Percentiles rank a stretch among this genome's conserved stretches.
Conservation (phyloP, 352 stramenopile genomes). For the Nothophytophthora sp. region DNA sequence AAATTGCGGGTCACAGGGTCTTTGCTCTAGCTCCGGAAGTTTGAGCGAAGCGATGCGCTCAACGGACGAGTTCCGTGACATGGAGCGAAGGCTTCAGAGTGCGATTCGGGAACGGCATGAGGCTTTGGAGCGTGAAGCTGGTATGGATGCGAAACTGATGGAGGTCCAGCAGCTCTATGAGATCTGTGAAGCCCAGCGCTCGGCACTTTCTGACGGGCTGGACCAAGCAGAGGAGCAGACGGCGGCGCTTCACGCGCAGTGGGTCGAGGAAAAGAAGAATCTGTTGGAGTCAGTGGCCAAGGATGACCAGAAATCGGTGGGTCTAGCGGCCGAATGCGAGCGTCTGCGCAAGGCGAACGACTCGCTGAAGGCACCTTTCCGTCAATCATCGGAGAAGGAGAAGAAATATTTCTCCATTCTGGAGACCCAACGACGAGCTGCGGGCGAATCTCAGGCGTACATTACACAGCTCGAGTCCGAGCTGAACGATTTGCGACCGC, state of each 20-base stretch:
- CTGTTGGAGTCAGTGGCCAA: constrained; percentile 30
- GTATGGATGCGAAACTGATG: constrained; percentile 24
- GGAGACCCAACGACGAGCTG: constrained; percentile 21
- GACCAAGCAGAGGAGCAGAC: constrained; percentile 57
- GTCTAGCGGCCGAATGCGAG: constrained; percentile 37
- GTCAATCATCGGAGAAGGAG: constrained; percentile 33
- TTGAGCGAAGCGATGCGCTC: constrained; percentile 30
- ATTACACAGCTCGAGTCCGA: constrained; percentile 40
- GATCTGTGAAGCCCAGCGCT: constrained; percentile 39
- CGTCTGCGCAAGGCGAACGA: constrained; percentile 44
- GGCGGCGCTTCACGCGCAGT: constrained; percentile 52
- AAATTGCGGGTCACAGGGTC: constrained; percentile 10
- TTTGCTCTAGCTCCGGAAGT: constrained; percentile 19
- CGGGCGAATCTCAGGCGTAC: constrained; percentile 25
- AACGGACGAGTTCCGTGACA: constrained; percentile 14
- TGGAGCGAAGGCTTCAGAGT: constrained; percentile 37
- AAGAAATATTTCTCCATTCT: constrained; percentile 25
- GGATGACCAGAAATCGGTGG: constrained; percentile 34
- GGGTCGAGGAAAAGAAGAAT: constrained; percentile 61
- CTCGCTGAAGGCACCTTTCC: constrained; percentile 29
- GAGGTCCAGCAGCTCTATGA: constrained; percentile 50
- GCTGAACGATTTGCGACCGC: constrained; percentile 23
- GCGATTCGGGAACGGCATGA: constrained; percentile 31
- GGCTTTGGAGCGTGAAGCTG: constrained; percentile 20
- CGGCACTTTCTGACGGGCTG: constrained; percentile 42